A percentile compares a stretch with the other conserved stretches of the same genome.
These are phyloP conservation scores for Fusarium agapanthi DNA, from an alignment of 2,329 filamentous ascomycete genomes.

Conservation along the genomic window DNA sequence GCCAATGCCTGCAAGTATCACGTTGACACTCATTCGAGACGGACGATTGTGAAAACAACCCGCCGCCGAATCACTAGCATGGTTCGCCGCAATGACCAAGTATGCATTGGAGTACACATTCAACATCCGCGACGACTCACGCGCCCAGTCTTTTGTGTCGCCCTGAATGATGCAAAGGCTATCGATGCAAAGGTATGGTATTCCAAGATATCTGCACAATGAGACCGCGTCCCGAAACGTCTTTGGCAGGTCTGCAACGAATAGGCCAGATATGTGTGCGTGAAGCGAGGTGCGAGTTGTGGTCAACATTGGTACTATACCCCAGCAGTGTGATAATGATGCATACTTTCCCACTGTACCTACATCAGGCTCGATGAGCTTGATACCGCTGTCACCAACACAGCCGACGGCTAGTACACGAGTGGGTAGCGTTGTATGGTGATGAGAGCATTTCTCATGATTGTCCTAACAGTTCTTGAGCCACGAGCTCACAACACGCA, in stretches of 20 bases:
- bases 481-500: background rate
- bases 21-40: rapidly evolving
- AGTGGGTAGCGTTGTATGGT: rapidly evolving
- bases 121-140: background rate
- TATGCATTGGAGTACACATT: background rate
- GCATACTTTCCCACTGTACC: background rate
- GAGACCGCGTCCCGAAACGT: rapidly evolving
- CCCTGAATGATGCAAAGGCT: background rate
- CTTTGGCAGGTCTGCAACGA: rapidly evolving
- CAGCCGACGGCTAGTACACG: background rate
- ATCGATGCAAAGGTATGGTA: background rate
- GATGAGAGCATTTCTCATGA: background rate
- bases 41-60: rapidly evolving
- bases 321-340: background rate
- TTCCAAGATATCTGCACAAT: rapidly evolving
- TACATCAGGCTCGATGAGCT: background rate
- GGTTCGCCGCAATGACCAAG: background rate
- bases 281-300: background rate
- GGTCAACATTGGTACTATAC: rapidly evolving
- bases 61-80: rapidly evolving
- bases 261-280: background rate
- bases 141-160: background rate
- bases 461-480: background rate
- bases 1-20: rapidly evolving
- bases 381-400: background rate